Base-by-base conservation (phyloP, 352 stramenopile species). In the Pilasporangium apinafurcum region DNA sequence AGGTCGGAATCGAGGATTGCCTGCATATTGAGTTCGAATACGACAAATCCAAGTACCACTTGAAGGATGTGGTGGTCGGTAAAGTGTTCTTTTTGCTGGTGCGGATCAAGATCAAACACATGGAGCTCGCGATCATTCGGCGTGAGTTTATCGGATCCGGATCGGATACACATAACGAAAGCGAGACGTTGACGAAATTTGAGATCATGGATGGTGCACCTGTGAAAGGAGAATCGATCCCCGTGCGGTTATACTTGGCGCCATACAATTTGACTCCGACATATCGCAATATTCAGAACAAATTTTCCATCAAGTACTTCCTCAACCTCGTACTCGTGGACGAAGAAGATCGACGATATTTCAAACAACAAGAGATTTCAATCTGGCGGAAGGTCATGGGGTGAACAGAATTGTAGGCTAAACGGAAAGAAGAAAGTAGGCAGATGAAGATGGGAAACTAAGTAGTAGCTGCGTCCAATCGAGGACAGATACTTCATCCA, bases 1-100 rank as follows among this genome's bases (percentile, higher is more conserved):
- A 98, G 51, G 89, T 97, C 24, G 97, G 97, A 14, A 99, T 99
- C 59, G 96, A 99, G 73, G 96, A 99, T 44, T 99, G 96, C 75
- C 79, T 99, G 22, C 97, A 99, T 58, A 98, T 99, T 62, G 96
- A 99, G 79, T 99, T 99, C 59, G 88, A 98, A 62, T 99, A 98
- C 68, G 86, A 98, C 58, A 97, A 96, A 52, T 81, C 89, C 36
- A 89, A 85, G 53, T 81, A 86, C 30, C 91, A 98, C 61, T 73
- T 99, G 14, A 74, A 97, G 6, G 96, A 99, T 59, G 87, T 97
- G 3, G 96, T 99, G 53, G 73, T 95, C 9, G 97, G 96, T 40
- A 98, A 98, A 59, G 96, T 99, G 47, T 97, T 98, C 56, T 99
- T 99, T 57, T 52, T 98, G 22, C 64, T 99, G 32, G 96, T 99